These are phyloP conservation scores for Fusarium odoratissimum DNA, from an alignment of 2,329 filamentous ascomycete species.

Conservation along the genomic window DNA sequence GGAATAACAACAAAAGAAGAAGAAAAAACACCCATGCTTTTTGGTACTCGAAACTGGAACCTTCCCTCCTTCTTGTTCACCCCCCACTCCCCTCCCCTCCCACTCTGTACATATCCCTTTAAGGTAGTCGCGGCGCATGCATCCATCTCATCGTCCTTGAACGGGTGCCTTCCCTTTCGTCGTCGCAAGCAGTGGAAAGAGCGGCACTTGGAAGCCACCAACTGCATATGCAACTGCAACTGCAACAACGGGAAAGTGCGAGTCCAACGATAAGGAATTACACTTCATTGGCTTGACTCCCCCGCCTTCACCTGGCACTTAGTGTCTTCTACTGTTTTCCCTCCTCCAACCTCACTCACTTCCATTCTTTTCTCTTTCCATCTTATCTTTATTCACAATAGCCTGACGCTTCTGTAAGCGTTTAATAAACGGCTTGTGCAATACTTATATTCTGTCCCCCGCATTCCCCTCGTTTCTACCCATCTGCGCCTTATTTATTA, in stretches of 20 bases:
- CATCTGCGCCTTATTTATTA: background rate
- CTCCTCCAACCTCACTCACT: conserved; percentile 22
- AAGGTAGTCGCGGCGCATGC: conserved; percentile 11
- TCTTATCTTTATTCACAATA: conserved; percentile 11
- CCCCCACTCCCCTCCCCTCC: conserved; percentile 14
- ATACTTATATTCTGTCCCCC: conserved; percentile 1
- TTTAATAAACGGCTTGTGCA: conserved; percentile 23
- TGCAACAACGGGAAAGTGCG: background rate
- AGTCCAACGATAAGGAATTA: conserved; percentile 35
- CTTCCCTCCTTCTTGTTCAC: conserved; percentile 20
- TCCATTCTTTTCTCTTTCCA: background rate
- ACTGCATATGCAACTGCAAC: conserved; percentile 4
- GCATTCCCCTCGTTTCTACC: conserved; percentile 3
- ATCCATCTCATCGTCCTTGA: background rate
- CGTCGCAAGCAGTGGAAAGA: conserved; percentile 29
- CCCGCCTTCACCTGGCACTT: conserved; percentile 26
- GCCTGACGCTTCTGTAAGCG: conserved; percentile 13
- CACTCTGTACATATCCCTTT: background rate
- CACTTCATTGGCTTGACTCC: conserved; percentile 25
- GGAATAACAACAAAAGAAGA: background rate
- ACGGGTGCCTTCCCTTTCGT: conserved; percentile 9
- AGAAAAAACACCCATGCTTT: conserved; percentile 23
- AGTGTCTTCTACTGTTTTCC: conserved; percentile 2
- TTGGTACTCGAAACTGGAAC: conserved; percentile 28
- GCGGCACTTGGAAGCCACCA: conserved; percentile 11